Evolutionary conservation across 192 early-diverging fungal species (phyloP), one percentile per base, ranked within the genome.

Genomic region (Pilaira anomala): DNA sequence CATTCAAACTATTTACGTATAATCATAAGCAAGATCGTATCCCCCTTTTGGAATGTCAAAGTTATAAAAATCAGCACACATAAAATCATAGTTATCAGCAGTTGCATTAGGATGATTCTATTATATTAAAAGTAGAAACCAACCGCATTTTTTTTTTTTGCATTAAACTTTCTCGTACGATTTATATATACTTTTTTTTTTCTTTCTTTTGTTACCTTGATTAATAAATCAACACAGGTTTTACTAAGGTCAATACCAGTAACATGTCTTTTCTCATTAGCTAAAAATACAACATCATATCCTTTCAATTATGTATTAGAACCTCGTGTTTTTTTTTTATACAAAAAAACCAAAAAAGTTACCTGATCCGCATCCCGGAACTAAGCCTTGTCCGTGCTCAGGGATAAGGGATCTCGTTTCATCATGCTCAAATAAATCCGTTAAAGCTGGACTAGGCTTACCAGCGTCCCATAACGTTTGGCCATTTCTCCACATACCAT

Each of bases 1-100:
- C 24, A 40, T 22, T 11, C 11, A 11, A 59, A 7, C 18, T 13
- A 53, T 76, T 68, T 77, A 85, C 77, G 91, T 92, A 68, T 92
- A 91, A 72, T 95, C 93, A 52, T 85, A 93, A 3, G 91, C 79
- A 14, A 95, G 75, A 50, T 88, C 83, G 77, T 81, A 94, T 52
- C 80, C 79, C 30, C 63, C 77, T 2, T 60, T 61, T 9, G 84
- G 81, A 1, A 74, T 66, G 1, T 76, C 63, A 69, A 88, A 90
- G 16, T 76, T 76, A 73, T 89, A 94, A 73, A 94, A 94, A 69
- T 94, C 88, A 52, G 72, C 80, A 1, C 50, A 57, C 13, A 76
- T 57, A 60, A 91, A 91, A 6, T 62, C 53, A 39, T 69, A 69
- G 36, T 69, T 69, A 21, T 48, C 12, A 18, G 21, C 45, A 22